A percentile compares a stretch with the other conserved stretches of the same genome.
phyloP scores from a whole-genome alignment of 31 red algal species.

The Odonthalia washingtoniensis region DNA sequence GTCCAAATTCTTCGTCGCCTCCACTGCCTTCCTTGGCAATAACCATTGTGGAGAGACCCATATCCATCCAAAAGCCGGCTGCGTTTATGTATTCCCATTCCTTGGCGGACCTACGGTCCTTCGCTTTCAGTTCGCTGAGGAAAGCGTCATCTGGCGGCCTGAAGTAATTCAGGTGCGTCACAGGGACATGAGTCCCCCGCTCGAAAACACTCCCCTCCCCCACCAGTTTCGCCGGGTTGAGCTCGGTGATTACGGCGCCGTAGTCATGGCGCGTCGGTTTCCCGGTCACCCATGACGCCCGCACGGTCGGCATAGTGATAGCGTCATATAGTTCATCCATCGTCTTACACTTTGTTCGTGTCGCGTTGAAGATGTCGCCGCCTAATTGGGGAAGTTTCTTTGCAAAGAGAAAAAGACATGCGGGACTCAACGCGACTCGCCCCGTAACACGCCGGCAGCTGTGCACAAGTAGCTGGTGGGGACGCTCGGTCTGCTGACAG shows the following conservation, averaged over 20 bases:
- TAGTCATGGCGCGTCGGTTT: constrained; percentile 12
- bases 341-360: no score
- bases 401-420: no score
- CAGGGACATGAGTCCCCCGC: not conserved
- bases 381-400: no score
- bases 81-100: constrained; percentile 50
- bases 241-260: constrained; percentile 4
- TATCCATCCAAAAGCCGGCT: constrained; percentile 9
- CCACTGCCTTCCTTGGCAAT: not conserved
- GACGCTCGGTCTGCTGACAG: no score
- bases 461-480: no score
- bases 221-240: constrained; percentile 12
- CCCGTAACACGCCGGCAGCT: no score
- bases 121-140: constrained; percentile 19
- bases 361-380: no score
- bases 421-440: no score
- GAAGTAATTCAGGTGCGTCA: constrained; percentile 10
- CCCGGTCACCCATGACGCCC: constrained; percentile 5
- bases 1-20: not conserved
- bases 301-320: not conserved
- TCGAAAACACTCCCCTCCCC: constrained; percentile 21
- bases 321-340: no score
- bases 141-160: constrained; percentile 16
- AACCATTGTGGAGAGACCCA: not conserved
- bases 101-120: constrained; percentile 39